Base-by-base conservation (phyloP, 2,329 filamentous ascomycete species). In the Calonectria pauciramosa region DNA sequence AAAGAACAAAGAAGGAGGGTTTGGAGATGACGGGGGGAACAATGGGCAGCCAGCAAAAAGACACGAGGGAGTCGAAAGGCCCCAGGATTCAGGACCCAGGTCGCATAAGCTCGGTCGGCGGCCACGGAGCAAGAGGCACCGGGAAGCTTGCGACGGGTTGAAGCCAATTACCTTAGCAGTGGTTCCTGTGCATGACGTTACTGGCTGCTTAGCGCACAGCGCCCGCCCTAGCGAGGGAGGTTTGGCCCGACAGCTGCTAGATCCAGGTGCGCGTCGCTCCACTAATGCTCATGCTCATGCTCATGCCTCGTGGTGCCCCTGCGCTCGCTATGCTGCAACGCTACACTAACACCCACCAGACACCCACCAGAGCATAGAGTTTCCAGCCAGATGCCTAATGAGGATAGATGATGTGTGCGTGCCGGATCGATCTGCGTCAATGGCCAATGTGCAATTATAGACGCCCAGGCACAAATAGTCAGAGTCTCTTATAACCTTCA, bases 141-240 rank as follows among this genome's bases (percentile, higher is more conserved):
- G 44, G 38, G 63, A 68, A 49, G 49, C 38, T 68, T 38, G 65
- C 47, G 65, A 68, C 47, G 65, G 65, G 10, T 68, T 51, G 65
- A 49, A 32, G 60, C 41, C 47, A 52, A 41, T 54, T 54, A 20
- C 30, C 30, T 32, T 32, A 32, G 30, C 30, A 32, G 30, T 8
- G 30, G 16, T 54, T 23, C 13, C 7, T 32, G 26, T 34, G 41
- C 60, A 49, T 65, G 60, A 65, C 60, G 60, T 65, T 65, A 49
- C 56, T 63, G 56, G 56, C 56, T 63, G 34, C 56, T 63, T 63
- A 63, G 56, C 56, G 56, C 56, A 28, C 56, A 41, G 56, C 56
- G 56, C 36, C 56, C 56, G 56, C 56, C 56, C 56, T 63, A 63
- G 56, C 56, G 36, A 63, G 32, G 14, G 56, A 60, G 56, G 56